phyloP scores from a whole-genome alignment of 495 filamentous ascomycete species.

The Amniculicola lignicola region DNA sequence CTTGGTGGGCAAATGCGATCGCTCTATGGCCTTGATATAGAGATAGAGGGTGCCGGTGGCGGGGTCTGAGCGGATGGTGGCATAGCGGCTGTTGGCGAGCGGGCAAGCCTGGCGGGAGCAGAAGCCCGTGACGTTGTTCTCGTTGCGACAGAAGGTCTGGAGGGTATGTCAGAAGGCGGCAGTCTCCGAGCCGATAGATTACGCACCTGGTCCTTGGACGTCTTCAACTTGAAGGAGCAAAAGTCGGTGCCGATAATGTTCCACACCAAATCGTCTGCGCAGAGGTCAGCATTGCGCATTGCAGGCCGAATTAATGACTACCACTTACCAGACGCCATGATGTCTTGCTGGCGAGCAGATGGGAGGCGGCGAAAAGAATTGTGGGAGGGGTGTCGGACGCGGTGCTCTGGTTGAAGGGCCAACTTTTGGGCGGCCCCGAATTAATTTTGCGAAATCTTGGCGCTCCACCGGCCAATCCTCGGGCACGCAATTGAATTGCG shows the following conservation, averaged over 20 bases:
- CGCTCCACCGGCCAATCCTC: neutral
- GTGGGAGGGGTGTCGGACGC: neutral
- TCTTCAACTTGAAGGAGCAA: slow-evolving; percentile 96
- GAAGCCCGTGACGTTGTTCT: slow-evolving; percentile 91
- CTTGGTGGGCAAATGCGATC: slow-evolving; percentile 84
- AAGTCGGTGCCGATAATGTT: slow-evolving; percentile 94
- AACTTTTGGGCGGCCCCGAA: neutral
- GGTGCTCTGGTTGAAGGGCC: neutral
- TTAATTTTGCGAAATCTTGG: slow-evolving; percentile 9
- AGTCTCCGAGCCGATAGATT: neutral
- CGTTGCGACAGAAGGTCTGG: slow-evolving; percentile 81
- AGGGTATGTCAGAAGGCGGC: slow-evolving; percentile 39
- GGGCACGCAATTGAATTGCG: neutral
- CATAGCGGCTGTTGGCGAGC: slow-evolving; percentile 93
- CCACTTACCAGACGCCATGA: slow-evolving; percentile 22
- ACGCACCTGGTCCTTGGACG: slow-evolving; percentile 69
- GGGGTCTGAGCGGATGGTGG: slow-evolving; percentile 81
- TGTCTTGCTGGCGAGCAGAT: no score
- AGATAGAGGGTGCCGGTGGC: slow-evolving; percentile 84
- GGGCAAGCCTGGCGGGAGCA: slow-evolving; percentile 95
- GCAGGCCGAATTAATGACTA: neutral
- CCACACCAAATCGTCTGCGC: slow-evolving; percentile 90
- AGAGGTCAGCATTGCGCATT: neutral
- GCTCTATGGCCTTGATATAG: slow-evolving; percentile 83
- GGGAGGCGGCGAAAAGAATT: neutral